Conservation (phyloP, 2,329 filamentous ascomycete species). For the Coniella lustricola region DNA sequence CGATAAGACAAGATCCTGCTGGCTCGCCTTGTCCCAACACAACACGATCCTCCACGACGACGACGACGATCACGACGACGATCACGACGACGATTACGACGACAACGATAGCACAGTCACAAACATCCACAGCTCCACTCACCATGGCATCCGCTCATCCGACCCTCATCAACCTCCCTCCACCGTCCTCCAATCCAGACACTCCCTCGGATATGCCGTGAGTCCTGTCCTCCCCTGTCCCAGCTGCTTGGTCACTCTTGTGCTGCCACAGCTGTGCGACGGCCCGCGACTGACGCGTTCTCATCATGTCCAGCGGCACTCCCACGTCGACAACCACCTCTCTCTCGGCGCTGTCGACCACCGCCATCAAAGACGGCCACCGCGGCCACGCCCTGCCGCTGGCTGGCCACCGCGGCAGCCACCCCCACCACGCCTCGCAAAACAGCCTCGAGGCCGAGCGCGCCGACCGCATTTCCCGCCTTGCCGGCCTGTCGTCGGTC, state of each 20-base stretch:
- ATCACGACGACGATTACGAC: too few species aligned
- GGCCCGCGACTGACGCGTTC: slow-evolving; percentile 17
- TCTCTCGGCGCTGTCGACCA: slow-evolving; percentile 84
- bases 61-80: too few species aligned
- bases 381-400: slow-evolving; percentile 66
- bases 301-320: slow-evolving; percentile 58
- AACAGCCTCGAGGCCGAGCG: slow-evolving; percentile 84
- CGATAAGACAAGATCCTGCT: too few species aligned
- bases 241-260: too few species aligned
- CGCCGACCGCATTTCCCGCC: slow-evolving; percentile 88
- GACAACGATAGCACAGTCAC: too few species aligned
- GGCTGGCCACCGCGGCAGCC: slow-evolving; percentile 47
- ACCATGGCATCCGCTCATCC: slow-evolving; percentile 37
- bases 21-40: too few species aligned
- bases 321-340: slow-evolving; percentile 90
- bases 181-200: slow-evolving; percentile 72
- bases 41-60: too few species aligned
- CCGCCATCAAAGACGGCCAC: slow-evolving; percentile 93
- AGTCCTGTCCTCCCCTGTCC: slow-evolving; percentile 35
- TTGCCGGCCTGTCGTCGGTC: slow-evolving; percentile 85
- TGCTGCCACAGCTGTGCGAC: too few species aligned
- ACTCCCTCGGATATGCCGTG: slow-evolving; percentile 89
- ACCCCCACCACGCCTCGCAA: slow-evolving; percentile 54
- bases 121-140: background rate
- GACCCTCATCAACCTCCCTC: slow-evolving; percentile 77